Percentiles rank a stretch among this genome's conserved stretches.
These are phyloP conservation scores for Nakaseomyces delphensis DNA, from an alignment of 1,139 yeast genomes.

Conservation along the genomic window DNA sequence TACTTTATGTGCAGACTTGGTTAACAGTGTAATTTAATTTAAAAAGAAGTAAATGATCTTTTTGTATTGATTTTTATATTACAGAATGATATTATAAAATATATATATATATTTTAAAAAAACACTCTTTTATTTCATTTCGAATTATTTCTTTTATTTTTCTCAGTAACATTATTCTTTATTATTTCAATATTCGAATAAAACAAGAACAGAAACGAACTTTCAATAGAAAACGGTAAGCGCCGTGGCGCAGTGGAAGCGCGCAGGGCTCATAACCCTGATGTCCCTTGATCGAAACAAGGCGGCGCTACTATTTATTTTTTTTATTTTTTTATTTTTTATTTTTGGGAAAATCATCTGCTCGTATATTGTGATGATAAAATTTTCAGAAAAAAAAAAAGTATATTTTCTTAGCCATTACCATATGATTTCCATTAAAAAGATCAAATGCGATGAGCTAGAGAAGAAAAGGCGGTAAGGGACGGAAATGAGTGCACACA, in stretches of 20 bases:
- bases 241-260: constrained; percentile 99
- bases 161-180: too few species aligned
- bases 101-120: too few species aligned
- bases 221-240: constrained; percentile 26
- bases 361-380: too few species aligned
- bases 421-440: too few species aligned
- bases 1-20: constrained; percentile 39
- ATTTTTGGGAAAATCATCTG: too few species aligned
- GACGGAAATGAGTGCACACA: constrained; percentile 4
- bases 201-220: background rate
- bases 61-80: background rate
- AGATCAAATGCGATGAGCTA: background rate
- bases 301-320: constrained; percentile 77
- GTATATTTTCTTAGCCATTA: too few species aligned
- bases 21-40: constrained; percentile 34
- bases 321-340: constrained; percentile 1
- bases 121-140: too few species aligned
- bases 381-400: background rate
- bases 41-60: background rate
- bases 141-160: too few species aligned
- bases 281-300: constrained; percentile 99
- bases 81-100: too few species aligned
- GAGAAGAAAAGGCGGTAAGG: background rate
- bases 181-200: too few species aligned
- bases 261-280: constrained; percentile 99